phyloP scores from a whole-genome alignment of 805 yeast genomes.

The Starmerella roubikii region DNA sequence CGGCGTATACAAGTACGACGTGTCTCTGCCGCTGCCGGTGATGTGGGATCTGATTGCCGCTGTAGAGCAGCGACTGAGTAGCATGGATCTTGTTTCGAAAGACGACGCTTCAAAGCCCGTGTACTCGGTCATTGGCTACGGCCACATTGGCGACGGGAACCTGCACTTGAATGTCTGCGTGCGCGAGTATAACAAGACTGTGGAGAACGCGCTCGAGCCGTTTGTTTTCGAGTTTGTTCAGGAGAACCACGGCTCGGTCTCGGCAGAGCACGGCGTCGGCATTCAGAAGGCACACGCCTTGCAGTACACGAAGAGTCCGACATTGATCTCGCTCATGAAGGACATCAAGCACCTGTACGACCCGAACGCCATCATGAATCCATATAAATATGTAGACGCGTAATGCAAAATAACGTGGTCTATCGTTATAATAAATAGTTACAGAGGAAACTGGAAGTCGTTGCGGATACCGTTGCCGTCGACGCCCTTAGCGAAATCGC shows the following conservation, averaged over 20 bases:
- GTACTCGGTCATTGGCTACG: constrained; percentile 83
- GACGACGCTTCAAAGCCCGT: constrained; percentile 54
- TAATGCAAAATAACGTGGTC: not conserved
- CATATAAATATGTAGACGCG: constrained; percentile 50
- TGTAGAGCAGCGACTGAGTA: constrained; percentile 45
- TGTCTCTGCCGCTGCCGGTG: constrained; percentile 71
- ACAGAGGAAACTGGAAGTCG: constrained; percentile 5
- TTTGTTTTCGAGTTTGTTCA: constrained; percentile 84
- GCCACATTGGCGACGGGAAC: constrained; percentile 98
- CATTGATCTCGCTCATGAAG: constrained; percentile 62
- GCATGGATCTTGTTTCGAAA: constrained; percentile 46
- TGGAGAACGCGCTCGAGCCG: constrained; percentile 79
- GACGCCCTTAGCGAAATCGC: constrained; percentile 1
- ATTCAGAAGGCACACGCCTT: constrained; percentile 89
- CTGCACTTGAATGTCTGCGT: constrained; percentile 87
- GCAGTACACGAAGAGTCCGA: constrained; percentile 64
- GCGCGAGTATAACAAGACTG: constrained; percentile 61
- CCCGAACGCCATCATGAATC: constrained; percentile 85
- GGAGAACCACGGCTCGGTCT: constrained; percentile 58
- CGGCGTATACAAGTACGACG: constrained; percentile 95
- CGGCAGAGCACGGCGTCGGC: constrained; percentile 97
- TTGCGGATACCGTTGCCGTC: not conserved
- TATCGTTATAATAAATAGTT: not conserved
- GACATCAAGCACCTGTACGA: constrained; percentile 70
- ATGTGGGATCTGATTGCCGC: constrained; percentile 75